Conservation (phyloP, 805 yeast genomes). For the Candida chauliodis region DNA sequence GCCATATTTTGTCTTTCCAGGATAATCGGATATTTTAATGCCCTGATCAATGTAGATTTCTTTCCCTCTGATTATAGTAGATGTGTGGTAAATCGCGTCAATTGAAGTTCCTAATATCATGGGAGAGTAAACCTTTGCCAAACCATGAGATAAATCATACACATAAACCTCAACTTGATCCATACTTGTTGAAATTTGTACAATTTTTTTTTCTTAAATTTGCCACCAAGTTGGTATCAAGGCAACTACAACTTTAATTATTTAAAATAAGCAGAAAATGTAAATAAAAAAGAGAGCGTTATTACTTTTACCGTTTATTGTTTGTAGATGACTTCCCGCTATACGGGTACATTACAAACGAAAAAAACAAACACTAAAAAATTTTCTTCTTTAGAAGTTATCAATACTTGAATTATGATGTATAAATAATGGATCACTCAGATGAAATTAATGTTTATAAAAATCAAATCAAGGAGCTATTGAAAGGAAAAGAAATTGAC, state of each 20-base stretch:
- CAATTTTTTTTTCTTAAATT: not conserved
- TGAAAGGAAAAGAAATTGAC: slow-evolving; percentile 24
- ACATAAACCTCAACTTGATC: slow-evolving; percentile 52
- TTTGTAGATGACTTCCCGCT: too few relatives aligned
- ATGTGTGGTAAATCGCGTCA: slow-evolving; percentile 68
- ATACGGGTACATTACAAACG: too few relatives aligned
- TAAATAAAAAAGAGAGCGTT: too few relatives aligned
- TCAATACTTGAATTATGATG: not conserved
- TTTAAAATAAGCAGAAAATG: too few relatives aligned
- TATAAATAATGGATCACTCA: slow-evolving; percentile 6
- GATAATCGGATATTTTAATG: slow-evolving; percentile 34
- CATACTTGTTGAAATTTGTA: slow-evolving; percentile 9
- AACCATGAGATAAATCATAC: slow-evolving; percentile 60
- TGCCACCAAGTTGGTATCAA: not conserved
- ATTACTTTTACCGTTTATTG: too few relatives aligned
- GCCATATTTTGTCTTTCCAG: slow-evolving; percentile 61
- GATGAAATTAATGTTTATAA: slow-evolving; percentile 16
- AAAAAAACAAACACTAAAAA: too few relatives aligned
- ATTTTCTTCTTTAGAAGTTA: not conserved
- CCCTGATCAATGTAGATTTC: slow-evolving; percentile 64
- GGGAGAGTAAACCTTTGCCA: slow-evolving; percentile 51
- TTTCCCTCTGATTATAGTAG: slow-evolving; percentile 49
- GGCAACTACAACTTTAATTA: not conserved
- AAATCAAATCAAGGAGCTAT: slow-evolving; percentile 17
- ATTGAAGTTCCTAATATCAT: slow-evolving; percentile 49